Conservation (phyloP, 1,139 yeast genomes). For the Yamadazyma diddensiae region DNA sequence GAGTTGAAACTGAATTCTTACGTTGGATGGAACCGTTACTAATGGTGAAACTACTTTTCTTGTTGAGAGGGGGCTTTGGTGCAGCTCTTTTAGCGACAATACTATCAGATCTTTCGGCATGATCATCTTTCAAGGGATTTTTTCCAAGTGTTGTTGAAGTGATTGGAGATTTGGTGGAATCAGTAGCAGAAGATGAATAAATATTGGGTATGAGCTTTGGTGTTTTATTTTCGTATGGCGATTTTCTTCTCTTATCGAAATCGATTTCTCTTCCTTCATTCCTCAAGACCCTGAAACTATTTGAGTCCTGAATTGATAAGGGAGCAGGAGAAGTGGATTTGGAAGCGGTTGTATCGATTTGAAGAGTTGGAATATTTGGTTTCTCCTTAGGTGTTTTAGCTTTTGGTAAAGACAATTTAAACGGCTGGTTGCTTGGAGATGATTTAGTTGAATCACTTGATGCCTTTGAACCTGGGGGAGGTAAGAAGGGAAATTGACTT, state of each 20-base stretch:
- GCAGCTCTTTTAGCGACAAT: conserved; percentile 69
- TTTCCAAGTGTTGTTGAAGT: conserved; percentile 37
- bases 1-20: conserved; percentile 9
- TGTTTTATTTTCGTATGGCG: conserved; percentile 58
- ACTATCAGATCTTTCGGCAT: conserved; percentile 11
- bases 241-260: conserved; percentile 74
- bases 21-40: conserved; percentile 9
- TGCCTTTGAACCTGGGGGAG: conserved; percentile 6
- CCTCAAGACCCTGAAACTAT: conserved; percentile 58
- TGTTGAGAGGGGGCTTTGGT: conserved; percentile 63
- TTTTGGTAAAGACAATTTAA: conserved; percentile 22
- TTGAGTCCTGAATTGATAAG: not conserved
- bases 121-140: conserved; percentile 28
- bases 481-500: conserved; percentile 8
- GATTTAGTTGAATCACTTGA: not conserved
- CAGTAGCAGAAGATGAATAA: conserved; percentile 40
- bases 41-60: conserved; percentile 11
- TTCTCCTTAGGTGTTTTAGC: conserved; percentile 14
- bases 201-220: conserved; percentile 45
- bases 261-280: conserved; percentile 71
- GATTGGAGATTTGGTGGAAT: conserved; percentile 33
- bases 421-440: conserved; percentile 13
- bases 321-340: conserved; percentile 6
- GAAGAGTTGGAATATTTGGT: conserved; percentile 23
- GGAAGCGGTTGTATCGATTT: conserved; percentile 25